A percentile compares a stretch with the other conserved stretches of the same genome.
These are phyloP conservation scores for Hura crepitans DNA, from an alignment of 441 rosid species.

Conservation along the genomic window DNA sequence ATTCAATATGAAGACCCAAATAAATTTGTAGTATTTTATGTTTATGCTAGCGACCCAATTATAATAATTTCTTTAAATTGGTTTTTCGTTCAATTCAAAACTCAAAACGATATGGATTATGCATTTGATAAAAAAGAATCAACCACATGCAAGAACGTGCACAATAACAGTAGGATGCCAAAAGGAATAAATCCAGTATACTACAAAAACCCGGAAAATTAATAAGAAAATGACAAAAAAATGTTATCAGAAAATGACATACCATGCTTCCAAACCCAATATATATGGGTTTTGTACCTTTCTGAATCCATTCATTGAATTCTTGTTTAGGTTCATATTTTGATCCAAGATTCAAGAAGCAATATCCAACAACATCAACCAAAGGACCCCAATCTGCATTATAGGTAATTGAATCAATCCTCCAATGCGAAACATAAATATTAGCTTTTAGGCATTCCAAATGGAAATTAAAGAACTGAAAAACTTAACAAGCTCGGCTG, in stretches of 20 bases:
- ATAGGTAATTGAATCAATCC: constrained; percentile 18
- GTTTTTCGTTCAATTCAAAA: too few species aligned
- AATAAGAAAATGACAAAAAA: background rate
- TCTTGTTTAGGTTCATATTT: constrained; percentile 69
- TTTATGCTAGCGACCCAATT: too few species aligned
- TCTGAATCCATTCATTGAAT: constrained; percentile 67
- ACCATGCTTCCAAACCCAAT: constrained; percentile 99
- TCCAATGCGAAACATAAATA: constrained; percentile 8
- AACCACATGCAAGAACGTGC: background rate
- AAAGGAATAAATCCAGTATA: background rate
- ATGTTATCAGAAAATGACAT: constrained; percentile 23
- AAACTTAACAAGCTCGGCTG: constrained; percentile 8
- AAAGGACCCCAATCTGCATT: constrained; percentile 90
- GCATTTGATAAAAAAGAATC: too few species aligned
- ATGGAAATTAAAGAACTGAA: background rate
- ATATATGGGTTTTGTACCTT: constrained; percentile 78
- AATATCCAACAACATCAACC: constrained; percentile 97
- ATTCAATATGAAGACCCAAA: too few species aligned
- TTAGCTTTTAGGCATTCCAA: constrained; percentile 5
- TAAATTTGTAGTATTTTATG: too few species aligned
- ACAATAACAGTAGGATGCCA: background rate
- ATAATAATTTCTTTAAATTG: too few species aligned
- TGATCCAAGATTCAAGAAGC: constrained; percentile 83
- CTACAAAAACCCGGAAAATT: background rate
- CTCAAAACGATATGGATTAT: too few species aligned